Evolutionary conservation across 2,329 filamentous ascomycete species (phyloP), one percentile per base, ranked within the genome.

Genomic region (Exophiala xenobiotica): DNA sequence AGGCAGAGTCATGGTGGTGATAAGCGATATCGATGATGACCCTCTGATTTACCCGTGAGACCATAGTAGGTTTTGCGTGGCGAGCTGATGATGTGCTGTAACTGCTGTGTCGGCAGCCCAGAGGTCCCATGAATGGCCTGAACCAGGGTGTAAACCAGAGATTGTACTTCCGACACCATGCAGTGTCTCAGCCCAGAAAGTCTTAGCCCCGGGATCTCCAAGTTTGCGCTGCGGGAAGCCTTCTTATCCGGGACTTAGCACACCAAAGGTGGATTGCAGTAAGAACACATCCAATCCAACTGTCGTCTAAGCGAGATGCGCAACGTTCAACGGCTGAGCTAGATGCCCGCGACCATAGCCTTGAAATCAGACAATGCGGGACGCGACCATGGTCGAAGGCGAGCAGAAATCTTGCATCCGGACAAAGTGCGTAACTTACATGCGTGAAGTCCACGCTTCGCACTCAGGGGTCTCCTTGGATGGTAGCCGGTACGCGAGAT

Each of bases 31-130:
- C 45, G 45, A 44, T 43, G 37, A 38, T 42, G 50, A 48, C 44
- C 44, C 44, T 48, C 35, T 51, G 50, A 53, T 53, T 48, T 48
- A 49, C 42, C 8, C 19, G 42, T 52, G 38, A 39, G 49, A 35
- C 50, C 41, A 39, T 56, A n/a, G 40, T 35, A 39, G 46, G 39
- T 54, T 44, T 44, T 56, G 40, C 40, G 49, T 51, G 42, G 49
- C 55, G 45, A 55, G 54, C 57, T 58, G 54, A 57, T 53, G 54
- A 59, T 52, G 54, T 53, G 45, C 43, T 48, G 54, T 40, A 41
- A 51, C 40, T 48, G 52, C 46, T 29, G 39, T 48, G 49, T 47
- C 43, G 43, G n/a, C 35, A 50, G 50, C 48, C 58, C 50, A 56
- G 51, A 54, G 44, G 45, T 48, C 37, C 46, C 26, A 48, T 48